These are phyloP conservation scores for Buddleja alternifolia DNA, from an alignment of 257 asterid genomes.

Conservation along the genomic window DNA sequence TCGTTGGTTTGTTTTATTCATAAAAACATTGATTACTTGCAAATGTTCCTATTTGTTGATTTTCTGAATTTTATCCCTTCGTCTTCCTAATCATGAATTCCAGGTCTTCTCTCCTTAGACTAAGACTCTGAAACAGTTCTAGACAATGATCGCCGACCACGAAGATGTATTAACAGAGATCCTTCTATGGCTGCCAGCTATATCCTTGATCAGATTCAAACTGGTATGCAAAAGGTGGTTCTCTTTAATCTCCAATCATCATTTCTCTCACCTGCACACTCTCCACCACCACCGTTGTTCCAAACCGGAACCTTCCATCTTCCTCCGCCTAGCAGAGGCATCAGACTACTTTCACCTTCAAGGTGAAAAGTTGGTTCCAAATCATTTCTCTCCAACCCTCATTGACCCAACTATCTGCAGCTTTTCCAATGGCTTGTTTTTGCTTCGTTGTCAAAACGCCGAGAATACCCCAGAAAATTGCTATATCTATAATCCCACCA, in stretches of 20 bases:
- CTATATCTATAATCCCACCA: slow-evolving; percentile 42
- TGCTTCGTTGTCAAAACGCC: slow-evolving; percentile 29
- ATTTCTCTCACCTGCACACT: slow-evolving; percentile 38
- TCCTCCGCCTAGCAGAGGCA: slow-evolving; percentile 30
- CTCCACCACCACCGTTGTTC: slow-evolving; percentile 23
- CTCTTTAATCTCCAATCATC: slow-evolving; percentile 34
- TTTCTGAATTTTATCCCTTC: background rate
- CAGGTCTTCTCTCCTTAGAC: slow-evolving; percentile 1
- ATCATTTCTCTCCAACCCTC: slow-evolving; percentile 31
- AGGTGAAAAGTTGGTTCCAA: slow-evolving; percentile 23
- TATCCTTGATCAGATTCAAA: slow-evolving; percentile 44
- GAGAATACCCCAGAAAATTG: slow-evolving; percentile 26
- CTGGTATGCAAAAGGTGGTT: slow-evolving; percentile 42
- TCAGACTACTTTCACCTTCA: slow-evolving; percentile 29
- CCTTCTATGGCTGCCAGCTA: slow-evolving; percentile 41
- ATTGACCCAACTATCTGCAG: slow-evolving; percentile 30
- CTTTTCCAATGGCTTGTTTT: slow-evolving; percentile 43
- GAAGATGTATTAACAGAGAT: slow-evolving; percentile 34
- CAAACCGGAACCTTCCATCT: slow-evolving; percentile 27
- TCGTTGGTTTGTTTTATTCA: background rate
- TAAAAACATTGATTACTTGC: background rate
- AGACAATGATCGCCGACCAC: slow-evolving; percentile 24
- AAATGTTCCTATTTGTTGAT: background rate
- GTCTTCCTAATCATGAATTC: background rate
- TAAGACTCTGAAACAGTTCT: background rate